Conservation (phyloP, 2,329 filamentous ascomycete genomes). For the Colletotrichum coccodes region DNA sequence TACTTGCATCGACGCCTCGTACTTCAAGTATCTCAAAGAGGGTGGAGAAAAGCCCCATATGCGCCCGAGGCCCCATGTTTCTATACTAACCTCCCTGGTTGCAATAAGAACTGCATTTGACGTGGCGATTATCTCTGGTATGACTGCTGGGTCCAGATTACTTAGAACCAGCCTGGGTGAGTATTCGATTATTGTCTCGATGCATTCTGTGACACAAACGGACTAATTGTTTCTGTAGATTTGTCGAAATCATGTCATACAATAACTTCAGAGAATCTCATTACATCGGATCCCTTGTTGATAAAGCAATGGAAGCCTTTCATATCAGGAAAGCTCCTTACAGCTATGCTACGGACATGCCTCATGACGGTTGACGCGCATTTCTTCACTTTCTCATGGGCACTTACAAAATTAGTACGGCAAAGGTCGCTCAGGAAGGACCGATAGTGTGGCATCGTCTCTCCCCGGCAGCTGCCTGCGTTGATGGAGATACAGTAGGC, state of each 20-base stretch:
- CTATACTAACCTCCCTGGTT: conserved; percentile 65
- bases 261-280: conserved; percentile 65
- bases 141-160: conserved; percentile 62
- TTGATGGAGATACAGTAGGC: conserved; percentile 41
- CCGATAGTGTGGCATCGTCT: conserved; percentile 43
- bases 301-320: conserved; percentile 36
- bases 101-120: conserved; percentile 67
- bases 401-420: conserved; percentile 55
- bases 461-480: conserved; percentile 36
- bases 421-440: conserved; percentile 38
- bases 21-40: too few relatives aligned
- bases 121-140: conserved; percentile 67
- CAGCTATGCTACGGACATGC: conserved; percentile 57
- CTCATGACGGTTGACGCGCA: conserved; percentile 62
- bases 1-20: too few relatives aligned
- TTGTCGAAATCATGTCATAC: conserved; percentile 54
- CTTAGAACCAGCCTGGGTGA: conserved; percentile 67
- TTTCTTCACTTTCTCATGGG: conserved; percentile 61
- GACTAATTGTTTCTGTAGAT: conserved; percentile 39
- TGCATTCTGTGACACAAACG: conserved; percentile 49
- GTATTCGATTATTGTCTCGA: conserved; percentile 66
- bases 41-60: conserved; percentile 63
- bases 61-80: conserved; percentile 68
- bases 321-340: conserved; percentile 46
- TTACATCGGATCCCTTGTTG: conserved; percentile 58